Evolutionary conservation across 768 basidiomycete species (phyloP).

Genomic region (Mycena alexandri): DNA sequence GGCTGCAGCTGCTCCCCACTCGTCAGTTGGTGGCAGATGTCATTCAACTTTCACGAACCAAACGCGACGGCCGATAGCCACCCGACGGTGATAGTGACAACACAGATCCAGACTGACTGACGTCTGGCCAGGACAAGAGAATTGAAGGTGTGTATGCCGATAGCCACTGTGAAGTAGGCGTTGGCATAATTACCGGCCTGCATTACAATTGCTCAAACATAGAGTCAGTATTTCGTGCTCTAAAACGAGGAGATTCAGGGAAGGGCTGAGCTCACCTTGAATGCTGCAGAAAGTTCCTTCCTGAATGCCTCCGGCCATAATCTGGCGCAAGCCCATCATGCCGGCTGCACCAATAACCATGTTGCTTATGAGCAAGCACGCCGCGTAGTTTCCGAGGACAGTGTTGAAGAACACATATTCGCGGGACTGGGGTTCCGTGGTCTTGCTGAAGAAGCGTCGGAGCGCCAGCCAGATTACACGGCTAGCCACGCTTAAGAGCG

Average conservation of each 20-base stretch:
- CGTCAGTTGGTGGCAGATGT: background rate
- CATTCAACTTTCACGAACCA: constrained; percentile 54
- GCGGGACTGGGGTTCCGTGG: constrained; percentile 44
- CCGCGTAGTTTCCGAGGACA: constrained; percentile 78
- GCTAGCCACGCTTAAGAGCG: constrained; percentile 62
- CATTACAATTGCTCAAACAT: constrained; percentile 63
- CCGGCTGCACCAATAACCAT: constrained; percentile 65
- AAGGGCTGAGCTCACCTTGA: constrained; percentile 63
- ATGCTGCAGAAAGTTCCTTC: constrained; percentile 67
- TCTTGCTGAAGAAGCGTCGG: constrained; percentile 45
- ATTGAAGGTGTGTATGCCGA: constrained; percentile 77
- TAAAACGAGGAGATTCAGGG: background rate
- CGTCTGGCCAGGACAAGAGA: constrained; percentile 71
- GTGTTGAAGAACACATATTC: constrained; percentile 78
- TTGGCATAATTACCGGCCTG: constrained; percentile 72
- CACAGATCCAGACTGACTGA: constrained; percentile 63
- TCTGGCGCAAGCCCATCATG: constrained; percentile 67
- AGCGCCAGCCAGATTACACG: constrained; percentile 64
- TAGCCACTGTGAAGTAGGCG: constrained; percentile 74
- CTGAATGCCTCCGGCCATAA: constrained; percentile 56
- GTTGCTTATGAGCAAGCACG: constrained; percentile 72
- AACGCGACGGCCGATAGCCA: constrained; percentile 64
- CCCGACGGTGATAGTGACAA: constrained; percentile 58
- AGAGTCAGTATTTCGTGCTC: constrained; percentile 2
- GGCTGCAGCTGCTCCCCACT: constrained; percentile 46